Evolutionary conservation across 805 yeast species (phyloP), one percentile per base, ranked within the genome.

Genomic region (Cyberlindnera misumaiensis): DNA sequence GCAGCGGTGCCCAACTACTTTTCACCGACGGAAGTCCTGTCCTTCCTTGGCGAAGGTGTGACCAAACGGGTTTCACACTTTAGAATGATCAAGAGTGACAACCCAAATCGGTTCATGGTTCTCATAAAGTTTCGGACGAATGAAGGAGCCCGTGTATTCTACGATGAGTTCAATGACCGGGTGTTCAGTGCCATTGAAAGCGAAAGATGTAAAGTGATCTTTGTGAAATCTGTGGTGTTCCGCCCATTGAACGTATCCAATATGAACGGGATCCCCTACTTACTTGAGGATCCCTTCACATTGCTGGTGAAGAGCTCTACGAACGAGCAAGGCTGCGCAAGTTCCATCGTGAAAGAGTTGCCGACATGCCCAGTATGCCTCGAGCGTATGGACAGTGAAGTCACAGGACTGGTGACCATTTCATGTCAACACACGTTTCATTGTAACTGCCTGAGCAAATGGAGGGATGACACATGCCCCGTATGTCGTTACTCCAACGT

Each of bases 371-470:
- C 96, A 0, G 96, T 88, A 0, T 88, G 97, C 54, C 64, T 88
- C 13, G 97, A 88, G 51, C 66, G 94, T 43, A 79, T 88, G 81
- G 97, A 88, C 54, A 68, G 88, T 1, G 75, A 73, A 16, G 66
- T 83, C 4, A 78, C 95, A 0, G 97, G 97, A 0, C 65, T 88
- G 10, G 62, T 87, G 5, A 89, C 96, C 0, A 88, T 85, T 26
- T 88, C 93, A 2, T 89, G 96, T 46, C 96, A 86, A 55, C 97
- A 88, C 56, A 85, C 96, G 0, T 88, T 86, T 59, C 96, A 88
- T 58, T 88, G 95, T 48, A 83, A 75, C 48, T 89, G 96, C 55
- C 65, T 88, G 36, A 77, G 86, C 33, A 83, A 81, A 58, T 88
- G 96, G 96, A 75, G 75, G 40, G 95, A 87, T 55, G 93, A 86